phyloP scores from a whole-genome alignment of 2,329 filamentous ascomycete species.

The Dactylellina parvicollis region DNA sequence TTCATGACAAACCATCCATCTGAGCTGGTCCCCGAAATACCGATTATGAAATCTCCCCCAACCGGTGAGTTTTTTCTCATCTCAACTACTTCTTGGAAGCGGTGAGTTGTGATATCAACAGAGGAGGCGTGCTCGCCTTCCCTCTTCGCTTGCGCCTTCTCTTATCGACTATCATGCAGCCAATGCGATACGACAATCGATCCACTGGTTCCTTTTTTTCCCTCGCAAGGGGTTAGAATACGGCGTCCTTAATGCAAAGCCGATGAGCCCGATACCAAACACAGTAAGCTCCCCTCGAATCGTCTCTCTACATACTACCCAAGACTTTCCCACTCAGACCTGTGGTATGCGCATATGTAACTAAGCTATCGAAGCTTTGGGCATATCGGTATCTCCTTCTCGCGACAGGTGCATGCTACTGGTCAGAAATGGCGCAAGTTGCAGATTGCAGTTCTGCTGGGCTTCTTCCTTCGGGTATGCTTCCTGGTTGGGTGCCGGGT shows the following conservation, averaged over 20 bases:
- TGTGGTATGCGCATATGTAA: constrained; percentile 21
- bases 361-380: constrained; percentile 1
- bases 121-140: constrained; percentile 38
- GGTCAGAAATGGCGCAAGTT: constrained; percentile 22
- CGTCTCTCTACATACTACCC: neutral
- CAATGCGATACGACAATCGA: constrained; percentile 54
- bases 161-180: constrained; percentile 53
- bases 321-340: constrained; percentile 8
- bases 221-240: constrained; percentile 21
- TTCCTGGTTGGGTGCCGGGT: constrained; percentile 19
- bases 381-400: constrained; percentile 41
- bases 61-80: constrained; percentile 27
- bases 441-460: neutral
- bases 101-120: constrained; percentile 25
- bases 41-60: constrained; percentile 23
- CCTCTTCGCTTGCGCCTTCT: constrained; percentile 50
- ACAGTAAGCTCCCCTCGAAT: neutral
- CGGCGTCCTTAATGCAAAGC: constrained; percentile 25
- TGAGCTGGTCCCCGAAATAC: constrained; percentile 30
- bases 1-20: constrained; percentile 22
- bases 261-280: constrained; percentile 13
- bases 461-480: constrained; percentile 25
- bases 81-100: constrained; percentile 27
- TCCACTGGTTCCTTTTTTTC: constrained; percentile 25
- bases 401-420: constrained; percentile 17